Base-by-base conservation (phyloP, 768 basidiomycete genomes). In the Termitomyces sp. region DNA sequence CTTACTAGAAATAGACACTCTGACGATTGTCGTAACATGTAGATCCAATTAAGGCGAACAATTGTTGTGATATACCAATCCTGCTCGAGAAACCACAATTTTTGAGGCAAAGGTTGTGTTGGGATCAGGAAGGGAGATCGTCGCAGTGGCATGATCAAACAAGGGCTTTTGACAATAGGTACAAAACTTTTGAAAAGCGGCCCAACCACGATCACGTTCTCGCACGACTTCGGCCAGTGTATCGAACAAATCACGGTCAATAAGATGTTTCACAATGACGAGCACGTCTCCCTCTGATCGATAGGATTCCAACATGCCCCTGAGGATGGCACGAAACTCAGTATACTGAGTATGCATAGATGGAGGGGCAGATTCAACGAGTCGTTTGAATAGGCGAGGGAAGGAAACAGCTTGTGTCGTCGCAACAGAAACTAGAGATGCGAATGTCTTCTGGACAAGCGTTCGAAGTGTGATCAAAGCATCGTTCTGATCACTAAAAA, bases 301-400 rank as follows among this genome's bases (percentile, higher is more conserved):
- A 71, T 98, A 98, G 2, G 93, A 88, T 64, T 96, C 93, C 62
- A 98, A 71, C 92, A 98, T 99, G n/a, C 92, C 89, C 0, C 85
- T 87, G 30, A 99, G 76, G 57, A 99, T 94, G 11, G 83, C 81
- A 44, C 93, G 81, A 70, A 98, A 96, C 70, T 98, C 95, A 21
- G 87, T 84, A 70, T 98, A 98, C 26, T 85, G 82, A 12, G 84
- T 82, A 34, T 83, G 79, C 22, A 78, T 74, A 1, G 83, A 73
- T 3, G 81, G 72, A 21, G 84, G 74, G 5, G 84, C 77, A 2
- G 87, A 81, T 60, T 93, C 86, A 40, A 98, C 91, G 4, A 98
- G 80, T 6, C 93, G 84, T 62, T 90, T 93, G 80, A 99, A 96
- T 9, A 99, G 74, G 19, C 83, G 82, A 22, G 97, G 95, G 67